Percentiles rank a stretch among this genome's conserved stretches.
These are phyloP conservation scores for Gossypium mustelinum DNA, from an alignment of 345 rosid genomes.

Conservation along the genomic window DNA sequence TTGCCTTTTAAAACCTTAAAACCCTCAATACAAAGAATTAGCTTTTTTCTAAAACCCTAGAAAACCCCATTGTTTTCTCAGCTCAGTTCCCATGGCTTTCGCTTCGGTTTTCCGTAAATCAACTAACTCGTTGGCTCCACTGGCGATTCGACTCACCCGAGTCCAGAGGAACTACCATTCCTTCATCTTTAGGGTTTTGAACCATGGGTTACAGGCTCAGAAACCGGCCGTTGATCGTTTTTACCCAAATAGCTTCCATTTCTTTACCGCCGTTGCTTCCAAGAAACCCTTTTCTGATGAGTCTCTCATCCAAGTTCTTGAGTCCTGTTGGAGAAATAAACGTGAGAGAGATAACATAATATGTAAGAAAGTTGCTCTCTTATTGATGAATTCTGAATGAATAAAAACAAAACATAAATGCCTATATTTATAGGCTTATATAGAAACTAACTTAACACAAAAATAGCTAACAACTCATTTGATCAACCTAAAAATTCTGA, in stretches of 20 bases:
- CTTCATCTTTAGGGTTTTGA: slow-evolving; percentile 24
- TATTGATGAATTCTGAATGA: too few species aligned
- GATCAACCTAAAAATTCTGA: too few species aligned
- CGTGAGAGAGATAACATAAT: too few species aligned
- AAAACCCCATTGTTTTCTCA: not conserved
- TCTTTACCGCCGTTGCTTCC: slow-evolving; percentile 36
- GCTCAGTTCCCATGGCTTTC: slow-evolving; percentile 33
- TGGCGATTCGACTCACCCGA: slow-evolving; percentile 40
- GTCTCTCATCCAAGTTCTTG: slow-evolving; percentile 53
- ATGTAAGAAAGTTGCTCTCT: too few species aligned
- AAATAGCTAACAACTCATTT: too few species aligned
- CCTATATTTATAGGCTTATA: too few species aligned
- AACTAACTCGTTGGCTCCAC: slow-evolving; percentile 34
- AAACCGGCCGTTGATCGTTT: slow-evolving; percentile 17
- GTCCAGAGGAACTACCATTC: slow-evolving; percentile 25
- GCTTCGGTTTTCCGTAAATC: slow-evolving; percentile 43
- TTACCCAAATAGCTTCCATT: slow-evolving; percentile 14
- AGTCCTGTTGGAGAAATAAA: slow-evolving; percentile 14
- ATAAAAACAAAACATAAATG: too few species aligned
- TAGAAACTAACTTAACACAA: too few species aligned
- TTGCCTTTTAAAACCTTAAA: not conserved
- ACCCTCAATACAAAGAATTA: too few species aligned
- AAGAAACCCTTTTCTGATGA: slow-evolving; percentile 39
- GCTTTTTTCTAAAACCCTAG: slow-evolving; percentile 14
- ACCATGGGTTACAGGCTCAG: slow-evolving; percentile 19